Evolutionary conservation across 768 basidiomycete genomes (phyloP), one percentile per base, ranked within the genome.

Genomic region (Pleurotus eryngii): DNA sequence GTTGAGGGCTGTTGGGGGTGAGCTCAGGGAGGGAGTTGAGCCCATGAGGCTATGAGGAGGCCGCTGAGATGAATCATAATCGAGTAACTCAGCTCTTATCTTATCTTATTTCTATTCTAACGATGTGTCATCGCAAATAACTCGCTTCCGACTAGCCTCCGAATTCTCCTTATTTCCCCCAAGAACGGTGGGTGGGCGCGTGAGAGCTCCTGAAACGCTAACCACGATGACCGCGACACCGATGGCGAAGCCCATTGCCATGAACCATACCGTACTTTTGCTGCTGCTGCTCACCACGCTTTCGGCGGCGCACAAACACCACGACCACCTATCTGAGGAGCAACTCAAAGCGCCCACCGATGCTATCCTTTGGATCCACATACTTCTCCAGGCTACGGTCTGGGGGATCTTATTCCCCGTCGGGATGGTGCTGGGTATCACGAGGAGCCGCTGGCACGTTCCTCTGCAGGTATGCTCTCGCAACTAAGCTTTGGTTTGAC

Each of bases 331-430:
- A 26, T 72, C 82, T 1, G 87, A 90, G 54, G 90, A 87, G 63
- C 77, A 85, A 59, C 65, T 76, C 7, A 78, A 76, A 49, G 83
- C 81, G 4, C 86, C 91, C 1, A 78, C 92, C 7, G 94, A 97
- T 70, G 67, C 82, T 11, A 82, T 90, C 27, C 79, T 96, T 24
- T 90, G 86, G 83, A 81, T 92, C 18, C 94, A 96, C 68, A 93
- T 95, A 53, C 75, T 78, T 30, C 68, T 96, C 11, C 95, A 97
- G 63, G 82, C 80, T 2, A 63, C 79, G 6, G 84, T 90, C 4
- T 96, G 95, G 95, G 92, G 92, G 3, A 64, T 96, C 2, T 66
- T 94, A 30, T 97, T 96, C 65, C 95, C 95, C 0, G 76, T 86
- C 5, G 95, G 87, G 26, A 89, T 90, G 88, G 85, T 90, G 0